phyloP scores from a whole-genome alignment of 2,329 filamentous ascomycete species.

The Xylariaceae sp. region DNA sequence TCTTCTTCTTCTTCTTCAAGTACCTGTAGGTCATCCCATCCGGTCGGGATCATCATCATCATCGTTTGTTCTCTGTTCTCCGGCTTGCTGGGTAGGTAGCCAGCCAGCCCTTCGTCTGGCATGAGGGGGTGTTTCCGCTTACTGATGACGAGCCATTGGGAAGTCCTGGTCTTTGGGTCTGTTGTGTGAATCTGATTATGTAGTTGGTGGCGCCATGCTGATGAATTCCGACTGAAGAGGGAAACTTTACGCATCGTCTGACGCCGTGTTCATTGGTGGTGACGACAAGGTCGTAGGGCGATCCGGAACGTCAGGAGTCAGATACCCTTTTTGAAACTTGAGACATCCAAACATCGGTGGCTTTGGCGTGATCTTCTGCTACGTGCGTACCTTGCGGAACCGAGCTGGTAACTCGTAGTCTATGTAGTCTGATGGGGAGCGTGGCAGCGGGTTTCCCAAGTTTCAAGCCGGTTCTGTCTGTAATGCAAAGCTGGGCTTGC shows the following conservation, averaged over 20 bases:
- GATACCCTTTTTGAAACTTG: conserved; percentile 12
- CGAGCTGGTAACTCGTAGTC: conserved; percentile 20
- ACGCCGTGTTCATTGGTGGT: conserved; percentile 15
- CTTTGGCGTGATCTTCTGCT: conserved; percentile 27
- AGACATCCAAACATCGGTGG: conserved; percentile 29
- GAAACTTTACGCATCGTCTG: conserved; percentile 22
- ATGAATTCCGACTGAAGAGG: conserved; percentile 17
- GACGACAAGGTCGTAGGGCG: background rate
- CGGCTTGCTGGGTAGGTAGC: background rate
- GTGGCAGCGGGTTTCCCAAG: conserved; percentile 19
- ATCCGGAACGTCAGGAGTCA: conserved; percentile 7
- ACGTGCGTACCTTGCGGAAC: conserved; percentile 32
- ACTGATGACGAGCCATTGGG: background rate
- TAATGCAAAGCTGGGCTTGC: conserved; percentile 22
- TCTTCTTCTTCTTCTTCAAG: background rate
- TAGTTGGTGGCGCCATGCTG: conserved; percentile 17
- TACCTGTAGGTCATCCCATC: conserved; percentile 2
- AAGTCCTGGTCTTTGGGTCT: background rate
- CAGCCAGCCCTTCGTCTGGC: conserved; percentile 7
- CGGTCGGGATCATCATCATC: conserved; percentile 3
- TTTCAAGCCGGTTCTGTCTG: background rate
- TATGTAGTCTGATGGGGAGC: conserved; percentile 3
- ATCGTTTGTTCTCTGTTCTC: background rate
- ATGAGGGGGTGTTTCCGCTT: background rate
- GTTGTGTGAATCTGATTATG: conserved; percentile 8